phyloP scores from a whole-genome alignment of 2,329 filamentous ascomycete species.

The Xylaria sp. region DNA sequence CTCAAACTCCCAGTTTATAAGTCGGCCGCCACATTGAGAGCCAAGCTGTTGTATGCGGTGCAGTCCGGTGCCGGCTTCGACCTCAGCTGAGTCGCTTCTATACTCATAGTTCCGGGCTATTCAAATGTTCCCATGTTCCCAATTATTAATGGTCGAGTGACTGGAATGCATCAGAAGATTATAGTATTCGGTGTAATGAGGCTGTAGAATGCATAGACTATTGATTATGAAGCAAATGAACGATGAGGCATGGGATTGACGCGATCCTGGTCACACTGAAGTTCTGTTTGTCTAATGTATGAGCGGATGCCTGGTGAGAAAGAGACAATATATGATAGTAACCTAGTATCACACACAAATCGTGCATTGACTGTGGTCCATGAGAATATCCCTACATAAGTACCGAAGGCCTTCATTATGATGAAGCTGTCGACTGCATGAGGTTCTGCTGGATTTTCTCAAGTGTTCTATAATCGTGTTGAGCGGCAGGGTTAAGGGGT shows the following conservation, averaged over 20 bases:
- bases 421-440: neutral
- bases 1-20: conserved; percentile 89
- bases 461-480: neutral
- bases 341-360: neutral
- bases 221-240: conserved; percentile 17
- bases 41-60: conserved; percentile 90
- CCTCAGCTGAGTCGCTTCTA: conserved; percentile 62
- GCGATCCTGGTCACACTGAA: neutral
- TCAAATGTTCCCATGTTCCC: neutral
- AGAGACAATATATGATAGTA: neutral
- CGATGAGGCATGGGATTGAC: neutral
- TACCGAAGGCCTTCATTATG: too few species aligned
- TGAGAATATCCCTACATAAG: too few species aligned
- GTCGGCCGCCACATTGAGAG: conserved; percentile 71
- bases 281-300: neutral
- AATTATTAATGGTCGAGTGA: conserved; percentile 5
- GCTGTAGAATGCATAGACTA: conserved; percentile 9
- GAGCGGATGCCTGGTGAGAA: neutral
- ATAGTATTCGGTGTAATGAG: conserved; percentile 4
- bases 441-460: neutral
- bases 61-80: conserved; percentile 94
- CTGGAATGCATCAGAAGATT: neutral
- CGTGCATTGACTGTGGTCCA: neutral
- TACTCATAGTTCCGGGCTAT: neutral
- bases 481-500: neutral